phyloP scores from a whole-genome alignment of 331 rosid genomes.

The Dryas integrifolia region DNA sequence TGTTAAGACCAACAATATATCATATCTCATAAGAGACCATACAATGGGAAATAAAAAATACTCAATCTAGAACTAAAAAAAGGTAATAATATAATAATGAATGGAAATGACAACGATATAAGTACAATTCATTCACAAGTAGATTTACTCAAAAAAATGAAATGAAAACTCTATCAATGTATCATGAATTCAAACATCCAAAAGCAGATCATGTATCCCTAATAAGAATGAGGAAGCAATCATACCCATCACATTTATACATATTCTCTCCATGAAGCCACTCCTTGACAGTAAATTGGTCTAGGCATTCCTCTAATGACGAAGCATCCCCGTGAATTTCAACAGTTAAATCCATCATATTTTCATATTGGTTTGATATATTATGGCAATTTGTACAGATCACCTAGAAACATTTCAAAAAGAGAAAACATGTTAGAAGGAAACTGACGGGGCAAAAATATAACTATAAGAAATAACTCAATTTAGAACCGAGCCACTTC shows the following conservation, averaged over 20 bases:
- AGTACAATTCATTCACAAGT: too few relatives aligned
- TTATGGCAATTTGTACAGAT: constrained; percentile 75
- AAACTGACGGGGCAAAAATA: not conserved
- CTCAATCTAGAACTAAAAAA: not conserved
- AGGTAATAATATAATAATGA: not conserved
- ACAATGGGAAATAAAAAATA: not conserved
- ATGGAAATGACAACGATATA: not conserved
- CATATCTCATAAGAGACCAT: constrained; percentile 4
- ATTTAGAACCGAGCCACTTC: not conserved
- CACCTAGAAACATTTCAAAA: constrained; percentile 47
- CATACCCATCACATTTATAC: constrained; percentile 99
- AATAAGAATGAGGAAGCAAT: constrained; percentile 9
- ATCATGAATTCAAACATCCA: too few relatives aligned
- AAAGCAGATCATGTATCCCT: too few relatives aligned
- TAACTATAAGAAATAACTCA: not conserved
- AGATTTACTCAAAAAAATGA: too few relatives aligned
- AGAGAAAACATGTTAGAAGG: not conserved
- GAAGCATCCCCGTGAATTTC: constrained; percentile 95
- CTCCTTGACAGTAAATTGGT: constrained; percentile 82
- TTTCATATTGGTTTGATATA: constrained; percentile 78
- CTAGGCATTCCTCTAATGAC: constrained; percentile 90
- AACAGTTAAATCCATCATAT: constrained; percentile 98
- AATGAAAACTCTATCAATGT: too few relatives aligned
- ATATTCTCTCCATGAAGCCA: constrained; percentile 87
- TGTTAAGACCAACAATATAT: constrained; percentile 38